Conservation (phyloP, 306 rosid species). For the Benincasa hispida region DNA sequence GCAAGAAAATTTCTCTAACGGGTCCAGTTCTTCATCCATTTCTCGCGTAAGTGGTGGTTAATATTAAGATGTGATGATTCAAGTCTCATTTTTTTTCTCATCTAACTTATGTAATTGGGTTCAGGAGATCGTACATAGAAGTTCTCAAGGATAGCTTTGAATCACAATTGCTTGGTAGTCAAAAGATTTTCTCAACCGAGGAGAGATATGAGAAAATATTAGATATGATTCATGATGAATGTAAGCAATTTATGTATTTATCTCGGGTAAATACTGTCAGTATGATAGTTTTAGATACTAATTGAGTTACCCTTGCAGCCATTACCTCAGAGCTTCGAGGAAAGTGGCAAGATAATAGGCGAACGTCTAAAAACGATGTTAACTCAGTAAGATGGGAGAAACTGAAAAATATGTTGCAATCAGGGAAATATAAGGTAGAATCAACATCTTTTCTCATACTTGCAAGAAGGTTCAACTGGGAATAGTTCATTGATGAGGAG, state of each 20-base stretch:
- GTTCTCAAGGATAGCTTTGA: conserved; percentile 66
- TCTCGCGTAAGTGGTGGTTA: conserved; percentile 47
- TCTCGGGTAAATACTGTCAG: background rate
- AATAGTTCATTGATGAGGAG: background rate
- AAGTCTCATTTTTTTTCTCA: conserved; percentile 6
- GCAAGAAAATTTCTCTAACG: conserved; percentile 59
- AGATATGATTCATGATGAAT: conserved; percentile 74
- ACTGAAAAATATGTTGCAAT: conserved; percentile 54
- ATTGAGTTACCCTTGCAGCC: conserved; percentile 39
- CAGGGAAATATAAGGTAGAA: conserved; percentile 62
- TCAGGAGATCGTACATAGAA: conserved; percentile 66
- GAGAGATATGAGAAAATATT: conserved; percentile 74
- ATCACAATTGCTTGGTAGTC: conserved; percentile 49
- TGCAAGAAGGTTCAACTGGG: background rate
- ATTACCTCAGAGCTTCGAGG: conserved; percentile 73
- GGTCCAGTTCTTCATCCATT: conserved; percentile 66
- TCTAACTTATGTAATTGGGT: conserved; percentile 15
- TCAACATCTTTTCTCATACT: background rate
- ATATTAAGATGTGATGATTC: conserved; percentile 10
- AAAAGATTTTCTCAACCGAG: conserved; percentile 56
- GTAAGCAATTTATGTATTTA: conserved; percentile 20
- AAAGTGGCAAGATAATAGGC: conserved; percentile 63
- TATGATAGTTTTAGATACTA: background rate
- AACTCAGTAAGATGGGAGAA: conserved; percentile 77
- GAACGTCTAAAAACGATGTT: conserved; percentile 59